A percentile compares a stretch with the other conserved stretches of the same genome.
Conservation (phyloP, 495 filamentous ascomycete genomes). For the Aspergillus steynii region DNA sequence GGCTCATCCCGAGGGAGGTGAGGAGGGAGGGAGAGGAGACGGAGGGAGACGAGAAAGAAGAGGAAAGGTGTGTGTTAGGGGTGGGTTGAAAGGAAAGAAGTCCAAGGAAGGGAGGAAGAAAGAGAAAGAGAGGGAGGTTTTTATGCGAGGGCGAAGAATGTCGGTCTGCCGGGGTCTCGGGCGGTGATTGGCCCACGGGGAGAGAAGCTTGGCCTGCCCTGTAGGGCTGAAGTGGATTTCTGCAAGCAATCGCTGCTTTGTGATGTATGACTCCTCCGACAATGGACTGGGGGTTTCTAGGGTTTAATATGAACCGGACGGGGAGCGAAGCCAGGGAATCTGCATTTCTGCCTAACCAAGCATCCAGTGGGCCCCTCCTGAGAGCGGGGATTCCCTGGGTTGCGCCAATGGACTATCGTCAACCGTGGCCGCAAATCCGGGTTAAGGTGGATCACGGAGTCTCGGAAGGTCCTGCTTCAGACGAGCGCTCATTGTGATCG, state of each 20-base stretch:
- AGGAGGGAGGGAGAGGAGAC: conserved; percentile 9
- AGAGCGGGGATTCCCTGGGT: background rate
- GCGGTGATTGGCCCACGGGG: conserved; percentile 7
- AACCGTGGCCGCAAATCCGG: background rate
- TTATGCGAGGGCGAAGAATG: conserved; percentile 1
- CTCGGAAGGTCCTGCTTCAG: background rate
- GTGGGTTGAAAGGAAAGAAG: background rate
- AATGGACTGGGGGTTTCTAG: too few species aligned
- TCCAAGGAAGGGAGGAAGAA: conserved; percentile 5
- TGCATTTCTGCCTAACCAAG: background rate
- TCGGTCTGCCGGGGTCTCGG: conserved; percentile 1
- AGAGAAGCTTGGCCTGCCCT: conserved; percentile 13
- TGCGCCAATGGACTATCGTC: background rate
- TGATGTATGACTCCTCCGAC: too few species aligned
- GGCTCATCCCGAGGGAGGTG: conserved; percentile 7
- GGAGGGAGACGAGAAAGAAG: background rate
- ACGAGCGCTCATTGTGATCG: background rate
- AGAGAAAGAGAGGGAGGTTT: background rate
- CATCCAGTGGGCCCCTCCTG: background rate
- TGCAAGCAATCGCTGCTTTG: background rate
- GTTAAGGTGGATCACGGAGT: background rate
- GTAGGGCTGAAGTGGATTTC: conserved; percentile 21
- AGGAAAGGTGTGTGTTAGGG: background rate
- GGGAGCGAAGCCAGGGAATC: background rate
- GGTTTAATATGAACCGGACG: too few species aligned